Evolutionary conservation across 192 early-diverging fungal species (phyloP), one percentile per base, ranked within the genome.

Genomic region (Allomyces arbusculus): DNA sequence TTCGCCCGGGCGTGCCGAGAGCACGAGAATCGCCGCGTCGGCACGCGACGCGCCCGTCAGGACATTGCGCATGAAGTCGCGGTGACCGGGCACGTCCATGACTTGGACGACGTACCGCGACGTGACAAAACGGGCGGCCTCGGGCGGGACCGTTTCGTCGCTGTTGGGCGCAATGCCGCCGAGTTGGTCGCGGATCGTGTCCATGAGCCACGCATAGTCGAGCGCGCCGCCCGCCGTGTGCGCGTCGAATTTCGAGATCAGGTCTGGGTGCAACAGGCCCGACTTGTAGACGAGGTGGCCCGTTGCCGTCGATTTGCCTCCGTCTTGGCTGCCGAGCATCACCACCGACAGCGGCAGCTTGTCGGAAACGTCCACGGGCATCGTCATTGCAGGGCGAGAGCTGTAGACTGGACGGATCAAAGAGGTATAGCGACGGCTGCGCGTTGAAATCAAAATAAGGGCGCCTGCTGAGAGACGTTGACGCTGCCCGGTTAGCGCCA

Each of bases 1-100:
- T 64, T 64, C 80, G 84, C 90, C 91, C 43, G 64, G 43, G 86
- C 88, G 89, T 70, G 84, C 87, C 72, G 87, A 87, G 80, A 95
- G 88, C 71, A 95, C 91, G 72, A 97, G 88, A 74, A 97, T 88
- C 77, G 87, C 95, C 76, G 89, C 91, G 75, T 97, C 95, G 66
- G 93, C 95, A 81, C 91, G 93, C 71, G 91, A 92, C 73, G 95
- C 91, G 83, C 95, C 95, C 79, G 95, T 93, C 78, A 96, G 92
- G 91, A 94, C 95, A 89, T 97, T 97, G 83, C 95, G 95, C 84
- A 98, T 95, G 87, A 98, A 98, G 86, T 98, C 95, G 80, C 95
- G 87, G 87, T 98, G 95, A 65, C 95, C 95, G 61, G 95, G 95
- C 77, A 93, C 93, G 78, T 98, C 93, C 79, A 98, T 95, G 81